Percentiles rank a stretch among this genome's conserved stretches.
These are phyloP conservation scores for Acarospora socialis DNA, from an alignment of 2,329 filamentous ascomycete genomes.

Conservation along the genomic window DNA sequence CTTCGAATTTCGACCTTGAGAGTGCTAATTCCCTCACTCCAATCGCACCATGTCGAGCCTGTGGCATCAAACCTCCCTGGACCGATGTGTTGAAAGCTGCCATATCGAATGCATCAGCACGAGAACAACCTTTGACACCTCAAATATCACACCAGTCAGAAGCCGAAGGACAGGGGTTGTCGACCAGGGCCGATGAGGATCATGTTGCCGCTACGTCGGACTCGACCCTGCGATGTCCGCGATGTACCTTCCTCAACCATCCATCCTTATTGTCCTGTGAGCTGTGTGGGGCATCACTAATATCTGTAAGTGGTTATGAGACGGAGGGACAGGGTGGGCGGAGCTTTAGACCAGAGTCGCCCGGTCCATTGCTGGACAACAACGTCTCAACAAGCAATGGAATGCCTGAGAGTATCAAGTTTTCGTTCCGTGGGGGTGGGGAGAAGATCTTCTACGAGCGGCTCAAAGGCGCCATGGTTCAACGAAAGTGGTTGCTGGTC, in stretches of 20 bases:
- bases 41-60: conserved; percentile 75
- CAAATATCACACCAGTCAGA: conserved; percentile 15
- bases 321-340: no score
- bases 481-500: conserved; percentile 89
- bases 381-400: conserved; percentile 38
- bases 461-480: conserved; percentile 72
- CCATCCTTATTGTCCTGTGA: conserved; percentile 76
- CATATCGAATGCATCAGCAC: conserved; percentile 54
- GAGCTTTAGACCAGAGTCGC: conserved; percentile 52
- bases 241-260: conserved; percentile 91
- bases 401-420: conserved; percentile 62
- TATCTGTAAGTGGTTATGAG: conserved; percentile 43
- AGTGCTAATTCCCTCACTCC: conserved; percentile 66
- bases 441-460: conserved; percentile 84
- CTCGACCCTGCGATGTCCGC: conserved; percentile 45
- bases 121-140: conserved; percentile 11
- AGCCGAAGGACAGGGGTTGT: conserved; percentile 10
- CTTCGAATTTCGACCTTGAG: conserved; percentile 81
- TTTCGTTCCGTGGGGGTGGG: conserved; percentile 81
- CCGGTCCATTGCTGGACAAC: conserved; percentile 51
- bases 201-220: conserved; percentile 5
- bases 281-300: conserved; percentile 70
- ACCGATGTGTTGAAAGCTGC: conserved; percentile 74
- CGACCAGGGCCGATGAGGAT: conserved; percentile 7
- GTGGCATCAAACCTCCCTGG: conserved; percentile 81